Evolutionary conservation across 768 basidiomycete species (phyloP), one percentile per base, ranked within the genome.

Genomic region (Clavulina sp.): DNA sequence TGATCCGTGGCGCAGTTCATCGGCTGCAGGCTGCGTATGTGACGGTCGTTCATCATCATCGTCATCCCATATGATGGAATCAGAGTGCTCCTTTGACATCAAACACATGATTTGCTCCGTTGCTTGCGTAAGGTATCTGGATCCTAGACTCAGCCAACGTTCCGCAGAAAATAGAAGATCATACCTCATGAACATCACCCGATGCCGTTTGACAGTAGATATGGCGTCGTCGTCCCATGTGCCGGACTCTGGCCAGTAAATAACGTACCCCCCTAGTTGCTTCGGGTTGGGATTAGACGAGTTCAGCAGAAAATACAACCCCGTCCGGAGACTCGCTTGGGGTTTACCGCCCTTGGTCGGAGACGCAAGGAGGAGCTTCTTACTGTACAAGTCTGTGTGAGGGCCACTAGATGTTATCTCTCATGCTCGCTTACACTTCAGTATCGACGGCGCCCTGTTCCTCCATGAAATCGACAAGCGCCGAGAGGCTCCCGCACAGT

Each of bases 161-260:
- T n/a, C n/a, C n/a, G n/a, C n/a, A n/a, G n/a, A n/a, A n/a, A n/a
- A n/a, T n/a, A n/a, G 43, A 7, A 9, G 7, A 9, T 7, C 43
- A 9, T 9, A 46, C 43, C 24, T 16, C 43, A 46, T 46, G 43
- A 46, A 46, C 9, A 23, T 46, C 9, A 26, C 23, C 9, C 43
- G 7, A 46, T 46, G 7, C 23, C 43, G 7, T 9, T 9, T 46
- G 23, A 46, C 24, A 7, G 16, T 7, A 7, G 16, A 16, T 9
- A 46, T 26, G 23, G 43, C 43, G 43, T 46, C 43, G 43, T 46
- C 43, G 23, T 9, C 43, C 43, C 43, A 46, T 9, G 43, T 46
- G 19, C n/a, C n/a, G n/a, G n/a, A n/a, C n/a, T 80, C 75, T 0
- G 77, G 77, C 78, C 79, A 80, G 52, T 75, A 78, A 4, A 80